Conservation (phyloP, 495 filamentous ascomycete genomes). For the Aspergillus mulundensis region DNA sequence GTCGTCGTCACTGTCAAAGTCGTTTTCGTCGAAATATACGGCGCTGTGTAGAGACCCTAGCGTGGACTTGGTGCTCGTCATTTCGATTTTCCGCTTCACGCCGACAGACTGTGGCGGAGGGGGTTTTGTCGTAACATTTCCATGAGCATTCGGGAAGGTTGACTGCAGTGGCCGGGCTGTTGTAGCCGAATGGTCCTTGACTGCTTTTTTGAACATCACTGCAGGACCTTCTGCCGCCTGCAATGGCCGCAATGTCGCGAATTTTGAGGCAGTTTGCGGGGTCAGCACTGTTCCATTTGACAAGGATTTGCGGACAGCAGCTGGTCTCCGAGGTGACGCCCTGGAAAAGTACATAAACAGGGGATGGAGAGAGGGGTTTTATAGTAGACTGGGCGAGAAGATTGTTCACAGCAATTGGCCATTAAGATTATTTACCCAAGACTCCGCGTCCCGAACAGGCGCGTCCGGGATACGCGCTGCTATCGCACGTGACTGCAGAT, state of each 20-base stretch:
- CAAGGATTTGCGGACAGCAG: slow-evolving; percentile 20
- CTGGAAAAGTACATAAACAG: slow-evolving; percentile 35
- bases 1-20: slow-evolving; percentile 52
- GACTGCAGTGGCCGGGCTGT: slow-evolving; percentile 37
- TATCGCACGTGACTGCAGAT: slow-evolving; percentile 35
- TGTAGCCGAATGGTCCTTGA: slow-evolving; percentile 36
- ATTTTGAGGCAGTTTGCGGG: slow-evolving; percentile 20
- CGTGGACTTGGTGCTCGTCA: slow-evolving; percentile 28
- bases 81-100: slow-evolving; percentile 44
- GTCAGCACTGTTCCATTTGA: slow-evolving; percentile 22
- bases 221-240: slow-evolving; percentile 13
- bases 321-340: slow-evolving; percentile 14
- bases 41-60: slow-evolving; percentile 41
- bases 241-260: slow-evolving; percentile 24
- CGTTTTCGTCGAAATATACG: slow-evolving; percentile 53
- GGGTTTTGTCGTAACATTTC: slow-evolving; percentile 18
- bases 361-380: slow-evolving; percentile 1
- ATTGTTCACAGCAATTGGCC: background rate
- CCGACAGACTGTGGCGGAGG: slow-evolving; percentile 27
- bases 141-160: slow-evolving; percentile 26
- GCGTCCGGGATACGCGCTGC: slow-evolving; percentile 13
- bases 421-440: background rate
- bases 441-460: background rate
- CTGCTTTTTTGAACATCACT: slow-evolving; percentile 44
- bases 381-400: background rate